phyloP scores from a whole-genome alignment of 208 protist genomes.

The Wallacemonas collosoma region DNA sequence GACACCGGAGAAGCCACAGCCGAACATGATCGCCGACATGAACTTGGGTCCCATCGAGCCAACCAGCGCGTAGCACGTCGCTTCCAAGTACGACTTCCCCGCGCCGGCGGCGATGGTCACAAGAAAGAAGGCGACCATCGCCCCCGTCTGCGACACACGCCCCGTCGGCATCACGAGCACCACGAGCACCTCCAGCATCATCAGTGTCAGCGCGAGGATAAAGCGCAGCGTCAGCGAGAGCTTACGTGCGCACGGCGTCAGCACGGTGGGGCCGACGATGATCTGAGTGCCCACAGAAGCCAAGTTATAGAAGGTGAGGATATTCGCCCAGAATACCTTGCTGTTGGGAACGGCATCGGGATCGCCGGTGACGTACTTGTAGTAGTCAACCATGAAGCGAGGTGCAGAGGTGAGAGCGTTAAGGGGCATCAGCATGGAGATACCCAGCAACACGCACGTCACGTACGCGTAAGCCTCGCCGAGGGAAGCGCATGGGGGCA shows the following conservation, averaged over 20 bases:
- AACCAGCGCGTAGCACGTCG: slow-evolving; percentile 83
- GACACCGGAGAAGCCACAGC: slow-evolving; percentile 77
- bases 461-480: slow-evolving; percentile 69
- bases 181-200: slow-evolving; percentile 73
- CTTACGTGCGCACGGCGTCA: slow-evolving; percentile 47
- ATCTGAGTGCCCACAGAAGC: slow-evolving; percentile 73
- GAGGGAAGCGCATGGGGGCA: slow-evolving; percentile 31
- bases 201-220: slow-evolving; percentile 43
- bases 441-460: slow-evolving; percentile 81
- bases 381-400: slow-evolving; percentile 82
- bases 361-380: slow-evolving; percentile 74
- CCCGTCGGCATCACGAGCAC: slow-evolving; percentile 58
- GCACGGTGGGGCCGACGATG: slow-evolving; percentile 61
- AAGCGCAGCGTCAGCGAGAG: slow-evolving; percentile 65
- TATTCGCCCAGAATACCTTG: slow-evolving; percentile 67
- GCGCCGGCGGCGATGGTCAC: slow-evolving; percentile 58
- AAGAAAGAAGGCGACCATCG: slow-evolving; percentile 71
- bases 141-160: slow-evolving; percentile 44
- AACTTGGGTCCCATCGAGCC: slow-evolving; percentile 78
- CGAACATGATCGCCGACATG: slow-evolving; percentile 89
- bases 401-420: slow-evolving; percentile 86
- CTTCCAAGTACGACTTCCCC: slow-evolving; percentile 83
- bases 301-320: slow-evolving; percentile 81
- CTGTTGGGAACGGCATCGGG: slow-evolving; percentile 44
- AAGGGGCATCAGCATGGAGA: slow-evolving; percentile 87